A percentile compares a stretch with the other conserved stretches of the same genome.
phyloP scores from a whole-genome alignment of 306 rosid genomes.

The Acacia crassicarpa region DNA sequence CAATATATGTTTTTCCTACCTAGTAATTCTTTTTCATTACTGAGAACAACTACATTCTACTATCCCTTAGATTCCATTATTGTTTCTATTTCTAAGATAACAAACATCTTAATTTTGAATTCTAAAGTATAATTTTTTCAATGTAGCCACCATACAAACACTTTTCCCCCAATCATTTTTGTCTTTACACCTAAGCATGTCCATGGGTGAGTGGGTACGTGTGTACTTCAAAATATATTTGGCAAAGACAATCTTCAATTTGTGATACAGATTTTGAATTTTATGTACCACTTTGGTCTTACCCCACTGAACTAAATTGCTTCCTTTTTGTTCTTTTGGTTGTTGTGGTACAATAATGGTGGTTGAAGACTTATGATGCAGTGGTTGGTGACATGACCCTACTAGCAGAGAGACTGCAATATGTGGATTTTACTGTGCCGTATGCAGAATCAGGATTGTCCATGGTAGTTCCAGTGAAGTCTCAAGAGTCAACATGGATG shows the following conservation, averaged over 20 bases:
- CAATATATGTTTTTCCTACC: neutral
- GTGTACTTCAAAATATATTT: neutral
- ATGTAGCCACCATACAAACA: neutral
- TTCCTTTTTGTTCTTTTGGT: neutral
- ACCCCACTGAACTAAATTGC: constrained; percentile 2
- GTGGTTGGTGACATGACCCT: constrained; percentile 66
- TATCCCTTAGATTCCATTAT: neutral
- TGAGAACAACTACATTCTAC: neutral
- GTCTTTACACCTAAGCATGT: neutral
- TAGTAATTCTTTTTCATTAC: neutral
- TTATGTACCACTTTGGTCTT: neutral
- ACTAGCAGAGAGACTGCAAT: constrained; percentile 40
- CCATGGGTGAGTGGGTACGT: neutral
- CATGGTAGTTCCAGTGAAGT: constrained; percentile 50
- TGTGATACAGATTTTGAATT: neutral
- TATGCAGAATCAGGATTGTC: constrained; percentile 67
- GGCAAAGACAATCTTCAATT: neutral
- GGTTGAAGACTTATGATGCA: constrained; percentile 56
- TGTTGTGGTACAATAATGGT: constrained; percentile 26
- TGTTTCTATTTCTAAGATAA: neutral
- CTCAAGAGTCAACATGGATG: constrained; percentile 50
- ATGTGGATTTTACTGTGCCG: constrained; percentile 71
- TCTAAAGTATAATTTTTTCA: neutral
- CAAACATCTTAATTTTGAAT: neutral
- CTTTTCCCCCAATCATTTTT: neutral